Evolutionary conservation across 192 early-diverging fungal species (phyloP).

Genomic region (Mortierella claussenii): DNA sequence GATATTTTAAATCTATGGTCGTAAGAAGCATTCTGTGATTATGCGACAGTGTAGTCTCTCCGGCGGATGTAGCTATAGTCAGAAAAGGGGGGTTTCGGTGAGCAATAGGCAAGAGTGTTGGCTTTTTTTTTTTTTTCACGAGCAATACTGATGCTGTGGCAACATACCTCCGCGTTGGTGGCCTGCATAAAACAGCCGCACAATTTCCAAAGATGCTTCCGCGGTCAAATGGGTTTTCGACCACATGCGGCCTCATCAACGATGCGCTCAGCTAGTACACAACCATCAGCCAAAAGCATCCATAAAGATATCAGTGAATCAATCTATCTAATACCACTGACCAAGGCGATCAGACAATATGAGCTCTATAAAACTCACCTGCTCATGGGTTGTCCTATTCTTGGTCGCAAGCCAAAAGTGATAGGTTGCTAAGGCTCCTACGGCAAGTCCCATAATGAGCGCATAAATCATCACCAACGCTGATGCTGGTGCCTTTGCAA

Average conservation of each 20-base stretch:
- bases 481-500: constrained; percentile 52
- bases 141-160: neutral
- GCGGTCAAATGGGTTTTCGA: constrained; percentile 61
- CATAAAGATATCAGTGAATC: neutral
- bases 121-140: neutral
- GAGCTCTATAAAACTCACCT: too few species aligned
- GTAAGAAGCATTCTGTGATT: too few species aligned
- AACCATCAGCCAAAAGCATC: neutral
- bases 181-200: constrained; percentile 65
- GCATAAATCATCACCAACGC: constrained; percentile 71
- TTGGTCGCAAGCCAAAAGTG: constrained; percentile 77
- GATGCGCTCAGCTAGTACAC: constrained; percentile 48
- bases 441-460: constrained; percentile 69
- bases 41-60: constrained; percentile 29
- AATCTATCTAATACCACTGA: too few species aligned
- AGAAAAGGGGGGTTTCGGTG: neutral
- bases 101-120: neutral
- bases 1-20: too few species aligned
- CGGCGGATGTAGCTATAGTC: constrained; percentile 36
- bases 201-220: constrained; percentile 63
- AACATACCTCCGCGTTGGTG: constrained; percentile 59
- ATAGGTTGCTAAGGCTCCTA: constrained; percentile 80
- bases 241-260: constrained; percentile 41
- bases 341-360: too few species aligned
- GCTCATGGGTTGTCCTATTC: constrained; percentile 93